phyloP scores from a whole-genome alignment of 108 stramenopile genomes.

The Seminavis robusta region DNA sequence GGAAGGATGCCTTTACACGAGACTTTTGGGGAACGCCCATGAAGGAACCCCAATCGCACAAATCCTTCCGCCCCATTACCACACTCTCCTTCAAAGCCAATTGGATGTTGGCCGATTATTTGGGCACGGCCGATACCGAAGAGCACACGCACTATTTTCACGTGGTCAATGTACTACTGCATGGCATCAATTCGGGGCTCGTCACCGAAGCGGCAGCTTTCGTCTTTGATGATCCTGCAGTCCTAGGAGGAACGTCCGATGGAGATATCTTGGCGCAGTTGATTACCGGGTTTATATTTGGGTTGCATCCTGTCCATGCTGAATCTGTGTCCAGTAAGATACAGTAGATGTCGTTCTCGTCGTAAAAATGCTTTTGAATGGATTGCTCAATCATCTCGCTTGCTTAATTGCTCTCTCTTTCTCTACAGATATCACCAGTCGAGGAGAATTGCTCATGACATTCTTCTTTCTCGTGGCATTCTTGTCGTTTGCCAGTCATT shows the following conservation, averaged over 20 bases:
- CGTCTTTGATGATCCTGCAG: slow-evolving; percentile 22
- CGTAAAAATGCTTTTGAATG: no score
- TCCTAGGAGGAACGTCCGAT: slow-evolving; percentile 3
- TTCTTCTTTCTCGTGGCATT: slow-evolving; percentile 41
- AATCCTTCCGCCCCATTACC: slow-evolving; percentile 53
- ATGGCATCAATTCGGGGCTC: slow-evolving; percentile 40
- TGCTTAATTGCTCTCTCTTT: no score
- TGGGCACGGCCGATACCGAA: neutral
- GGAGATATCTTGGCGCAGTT: slow-evolving; percentile 18
- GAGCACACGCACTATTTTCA: slow-evolving; percentile 29
- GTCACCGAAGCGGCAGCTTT: slow-evolving; percentile 33
- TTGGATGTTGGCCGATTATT: slow-evolving; percentile 12
- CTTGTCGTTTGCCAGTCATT: slow-evolving; percentile 28
- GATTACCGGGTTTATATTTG: slow-evolving; percentile 42
- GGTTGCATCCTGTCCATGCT: slow-evolving; percentile 52
- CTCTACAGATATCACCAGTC: slow-evolving; percentile 60
- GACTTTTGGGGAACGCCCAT: slow-evolving; percentile 52
- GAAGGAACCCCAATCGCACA: slow-evolving; percentile 35
- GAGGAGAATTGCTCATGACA: slow-evolving; percentile 53
- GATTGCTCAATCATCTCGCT: no score
- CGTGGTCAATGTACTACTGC: slow-evolving; percentile 42
- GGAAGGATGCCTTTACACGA: slow-evolving; percentile 35
- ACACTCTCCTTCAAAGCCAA: slow-evolving; percentile 45
- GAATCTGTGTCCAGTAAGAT: slow-evolving; percentile 59
- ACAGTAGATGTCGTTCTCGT: no score